These are phyloP conservation scores for Sherardia arvensis DNA, from an alignment of 257 asterid genomes.

Conservation along the genomic window DNA sequence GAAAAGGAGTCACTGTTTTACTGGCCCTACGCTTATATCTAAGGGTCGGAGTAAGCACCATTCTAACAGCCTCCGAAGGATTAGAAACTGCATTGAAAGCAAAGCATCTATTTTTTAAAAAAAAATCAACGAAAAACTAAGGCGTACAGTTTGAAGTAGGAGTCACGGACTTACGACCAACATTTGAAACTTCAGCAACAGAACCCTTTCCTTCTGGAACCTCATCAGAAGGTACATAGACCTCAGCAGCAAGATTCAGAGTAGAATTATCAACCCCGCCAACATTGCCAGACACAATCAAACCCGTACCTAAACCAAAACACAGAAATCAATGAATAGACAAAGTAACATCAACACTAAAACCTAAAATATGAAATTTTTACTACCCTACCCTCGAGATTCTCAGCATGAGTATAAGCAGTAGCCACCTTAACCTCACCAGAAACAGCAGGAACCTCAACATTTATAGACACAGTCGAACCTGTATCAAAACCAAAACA, in stretches of 20 bases:
- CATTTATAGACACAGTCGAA: too few species aligned
- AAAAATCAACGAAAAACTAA: background rate
- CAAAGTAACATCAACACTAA: too few species aligned
- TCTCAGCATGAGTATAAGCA: too few species aligned
- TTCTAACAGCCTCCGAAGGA: background rate
- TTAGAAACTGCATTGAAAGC: background rate
- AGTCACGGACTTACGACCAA: background rate
- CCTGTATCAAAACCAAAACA: too few species aligned
- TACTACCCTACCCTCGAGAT: too few species aligned
- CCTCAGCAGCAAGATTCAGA: background rate
- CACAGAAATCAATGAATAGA: too few species aligned
- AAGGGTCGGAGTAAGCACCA: background rate
- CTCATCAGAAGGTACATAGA: background rate
- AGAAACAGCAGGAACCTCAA: too few species aligned
- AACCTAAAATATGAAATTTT: too few species aligned
- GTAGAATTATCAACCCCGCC: too few species aligned
- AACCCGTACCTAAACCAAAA: too few species aligned
- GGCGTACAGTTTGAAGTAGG: background rate
- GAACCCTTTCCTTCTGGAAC: background rate
- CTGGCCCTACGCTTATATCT: background rate
- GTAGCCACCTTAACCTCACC: too few species aligned
- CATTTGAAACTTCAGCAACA: background rate
- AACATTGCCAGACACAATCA: too few species aligned
- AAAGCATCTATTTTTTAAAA: background rate
- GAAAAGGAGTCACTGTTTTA: background rate